These are phyloP conservation scores for Silene latifolia DNA, from an alignment of 148 eudicot genomes.

Conservation along the genomic window DNA sequence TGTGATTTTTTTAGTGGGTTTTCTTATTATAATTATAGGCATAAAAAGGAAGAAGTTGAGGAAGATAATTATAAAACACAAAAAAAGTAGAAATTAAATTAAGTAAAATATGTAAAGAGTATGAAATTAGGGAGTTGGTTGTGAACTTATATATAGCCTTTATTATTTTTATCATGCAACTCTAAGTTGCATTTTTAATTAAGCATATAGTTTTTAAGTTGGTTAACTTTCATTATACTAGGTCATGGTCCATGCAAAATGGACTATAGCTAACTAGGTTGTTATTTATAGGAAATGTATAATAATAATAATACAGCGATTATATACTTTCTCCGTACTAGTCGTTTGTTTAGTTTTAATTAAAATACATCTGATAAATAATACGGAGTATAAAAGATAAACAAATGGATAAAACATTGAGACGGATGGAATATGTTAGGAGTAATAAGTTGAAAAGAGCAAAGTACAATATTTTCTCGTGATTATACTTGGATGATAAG, in stretches of 20 bases:
- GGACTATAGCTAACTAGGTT: constrained; percentile 21
- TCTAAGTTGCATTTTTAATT: constrained; percentile 9
- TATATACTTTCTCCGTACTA: too few relatives aligned
- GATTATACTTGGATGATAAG: too few relatives aligned
- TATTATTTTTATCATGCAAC: constrained; percentile 2
- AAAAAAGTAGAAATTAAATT: neutral
- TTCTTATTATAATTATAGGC: neutral
- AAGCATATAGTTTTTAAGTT: constrained; percentile 14
- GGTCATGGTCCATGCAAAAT: constrained; percentile 31
- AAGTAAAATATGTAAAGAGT: neutral
- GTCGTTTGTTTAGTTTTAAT: too few relatives aligned
- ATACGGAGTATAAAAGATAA: too few relatives aligned
- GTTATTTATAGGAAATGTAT: constrained; percentile 21
- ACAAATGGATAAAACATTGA: too few relatives aligned
- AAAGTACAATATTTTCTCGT: too few relatives aligned
- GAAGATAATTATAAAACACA: constrained; percentile 8
- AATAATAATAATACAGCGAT: neutral
- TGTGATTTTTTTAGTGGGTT: neutral
- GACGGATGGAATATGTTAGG: too few relatives aligned
- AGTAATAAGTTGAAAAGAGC: too few relatives aligned
- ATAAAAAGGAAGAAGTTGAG: neutral
- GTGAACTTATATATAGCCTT: neutral
- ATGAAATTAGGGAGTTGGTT: constrained; percentile 11
- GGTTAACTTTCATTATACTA: constrained; percentile 21
- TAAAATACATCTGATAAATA: too few relatives aligned